These are phyloP conservation scores for Pterulicium gracile DNA, from an alignment of 1,284 basidiomycete genomes.

Conservation along the genomic window DNA sequence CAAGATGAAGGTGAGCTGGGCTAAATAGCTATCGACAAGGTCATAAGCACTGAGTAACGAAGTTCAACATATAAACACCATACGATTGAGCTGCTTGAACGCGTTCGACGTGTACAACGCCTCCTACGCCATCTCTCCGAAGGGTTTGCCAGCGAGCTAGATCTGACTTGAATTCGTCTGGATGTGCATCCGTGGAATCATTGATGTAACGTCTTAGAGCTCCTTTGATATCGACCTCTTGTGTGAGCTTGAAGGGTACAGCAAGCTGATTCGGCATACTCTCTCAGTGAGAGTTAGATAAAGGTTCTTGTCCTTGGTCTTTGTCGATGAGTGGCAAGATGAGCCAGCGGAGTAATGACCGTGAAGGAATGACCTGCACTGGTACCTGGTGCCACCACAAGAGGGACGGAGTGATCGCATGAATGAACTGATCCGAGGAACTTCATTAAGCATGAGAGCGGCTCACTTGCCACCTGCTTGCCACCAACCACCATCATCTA, in stretches of 20 bases:
- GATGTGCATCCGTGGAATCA: slow-evolving; percentile 69
- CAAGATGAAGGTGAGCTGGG: slow-evolving; percentile 71
- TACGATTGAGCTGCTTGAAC: slow-evolving; percentile 24
- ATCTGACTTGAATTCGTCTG: slow-evolving; percentile 81
- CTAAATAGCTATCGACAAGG: slow-evolving; percentile 75
- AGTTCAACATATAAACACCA: slow-evolving; percentile 14
- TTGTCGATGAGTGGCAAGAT: no score
- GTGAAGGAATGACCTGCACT: no score
- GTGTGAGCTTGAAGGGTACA: slow-evolving; percentile 71
- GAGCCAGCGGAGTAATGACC: no score
- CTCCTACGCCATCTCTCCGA: slow-evolving; percentile 50
- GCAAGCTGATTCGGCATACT: slow-evolving; percentile 71
- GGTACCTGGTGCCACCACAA: no score
- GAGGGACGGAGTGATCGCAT: no score
- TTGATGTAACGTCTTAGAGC: slow-evolving; percentile 62
- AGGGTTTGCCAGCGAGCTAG: slow-evolving; percentile 62
- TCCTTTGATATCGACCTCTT: slow-evolving; percentile 44
- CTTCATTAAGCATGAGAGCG: no score
- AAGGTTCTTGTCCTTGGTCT: no score
- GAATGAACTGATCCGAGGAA: no score
- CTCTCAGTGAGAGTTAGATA: no score
- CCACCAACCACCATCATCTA: no score
- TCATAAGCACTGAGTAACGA: no score
- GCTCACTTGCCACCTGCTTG: no score
- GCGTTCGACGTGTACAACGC: slow-evolving; percentile 48